These are phyloP conservation scores for Populus trichocarpa DNA, from an alignment of 441 rosid genomes.

Conservation along the genomic window DNA sequence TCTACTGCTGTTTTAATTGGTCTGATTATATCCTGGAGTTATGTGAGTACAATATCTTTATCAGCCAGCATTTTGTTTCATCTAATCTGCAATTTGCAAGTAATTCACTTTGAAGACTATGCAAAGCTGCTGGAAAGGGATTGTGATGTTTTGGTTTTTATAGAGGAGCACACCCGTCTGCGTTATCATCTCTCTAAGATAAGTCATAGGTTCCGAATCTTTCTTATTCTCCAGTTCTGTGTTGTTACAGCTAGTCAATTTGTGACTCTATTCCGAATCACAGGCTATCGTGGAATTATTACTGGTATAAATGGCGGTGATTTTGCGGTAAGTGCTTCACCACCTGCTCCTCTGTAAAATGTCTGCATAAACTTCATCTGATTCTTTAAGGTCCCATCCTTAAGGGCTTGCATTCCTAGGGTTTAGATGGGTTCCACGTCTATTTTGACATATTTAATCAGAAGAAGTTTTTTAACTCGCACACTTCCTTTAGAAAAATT, in stretches of 20 bases:
- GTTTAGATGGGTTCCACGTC: not conserved
- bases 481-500: not conserved
- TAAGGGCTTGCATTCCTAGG: not conserved
- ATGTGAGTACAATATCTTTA: constrained; percentile 57
- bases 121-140: constrained; percentile 69
- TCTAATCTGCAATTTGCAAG: constrained; percentile 86
- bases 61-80: constrained; percentile 84
- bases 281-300: constrained; percentile 58
- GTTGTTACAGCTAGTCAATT: constrained; percentile 72
- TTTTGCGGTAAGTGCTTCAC: constrained; percentile 63
- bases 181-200: constrained; percentile 80
- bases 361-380: not conserved
- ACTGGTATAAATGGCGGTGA: constrained; percentile 74
- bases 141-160: constrained; percentile 55
- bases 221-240: constrained; percentile 72
- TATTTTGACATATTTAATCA: not conserved
- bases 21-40: constrained; percentile 74
- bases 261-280: constrained; percentile 73
- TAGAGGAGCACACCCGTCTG: constrained; percentile 73
- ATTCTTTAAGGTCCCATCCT: not conserved
- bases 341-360: constrained; percentile 8
- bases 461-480: not conserved
- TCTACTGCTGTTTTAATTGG: constrained; percentile 50
- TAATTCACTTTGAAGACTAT: constrained; percentile 82
- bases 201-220: constrained; percentile 93